Evolutionary conservation across 2,329 filamentous ascomycete genomes (phyloP).

Genomic region (Metarhizium guizhouense): DNA sequence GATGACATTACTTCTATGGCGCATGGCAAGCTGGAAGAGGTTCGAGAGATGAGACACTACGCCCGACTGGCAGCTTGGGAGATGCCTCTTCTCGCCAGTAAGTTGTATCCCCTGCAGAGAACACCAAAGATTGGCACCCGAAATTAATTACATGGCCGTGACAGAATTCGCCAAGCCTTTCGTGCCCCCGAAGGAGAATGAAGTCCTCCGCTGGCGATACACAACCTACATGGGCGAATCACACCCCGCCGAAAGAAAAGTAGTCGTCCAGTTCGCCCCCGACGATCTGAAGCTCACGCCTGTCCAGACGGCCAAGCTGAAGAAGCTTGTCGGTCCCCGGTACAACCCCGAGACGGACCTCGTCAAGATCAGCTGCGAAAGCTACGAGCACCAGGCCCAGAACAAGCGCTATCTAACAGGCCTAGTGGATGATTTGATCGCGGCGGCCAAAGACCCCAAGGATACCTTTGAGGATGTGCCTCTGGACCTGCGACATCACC

Average conservation of each 20-base stretch:
- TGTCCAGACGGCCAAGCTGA: conserved; percentile 67
- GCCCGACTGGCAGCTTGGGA: conserved; percentile 87
- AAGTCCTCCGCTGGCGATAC: conserved; percentile 87
- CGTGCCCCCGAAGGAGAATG: conserved; percentile 52
- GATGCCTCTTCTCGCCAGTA: conserved; percentile 83
- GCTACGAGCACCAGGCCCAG: conserved; percentile 80
- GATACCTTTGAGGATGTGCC: conserved; percentile 87
- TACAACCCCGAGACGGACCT: conserved; percentile 80
- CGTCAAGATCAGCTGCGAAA: conserved; percentile 85
- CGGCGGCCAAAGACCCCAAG: conserved; percentile 64
- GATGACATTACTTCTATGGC: conserved; percentile 78
- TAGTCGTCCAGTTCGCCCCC: conserved; percentile 82
- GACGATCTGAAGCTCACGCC: conserved; percentile 61
- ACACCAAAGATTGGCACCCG: neutral
- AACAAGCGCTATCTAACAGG: conserved; percentile 94
- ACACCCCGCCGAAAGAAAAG: conserved; percentile 87
- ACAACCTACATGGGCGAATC: conserved; percentile 92
- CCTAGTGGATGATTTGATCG: conserved; percentile 62
- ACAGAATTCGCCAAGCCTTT: conserved; percentile 83
- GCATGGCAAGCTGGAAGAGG: conserved; percentile 79
- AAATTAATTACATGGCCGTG: neutral
- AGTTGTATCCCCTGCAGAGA: conserved; percentile 25
- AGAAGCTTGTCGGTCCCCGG: conserved; percentile 75
- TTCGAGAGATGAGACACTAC: conserved; percentile 83
- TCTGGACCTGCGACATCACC: conserved; percentile 79